phyloP scores from a whole-genome alignment of 148 eudicot species.

The Pouteria glomerata region DNA sequence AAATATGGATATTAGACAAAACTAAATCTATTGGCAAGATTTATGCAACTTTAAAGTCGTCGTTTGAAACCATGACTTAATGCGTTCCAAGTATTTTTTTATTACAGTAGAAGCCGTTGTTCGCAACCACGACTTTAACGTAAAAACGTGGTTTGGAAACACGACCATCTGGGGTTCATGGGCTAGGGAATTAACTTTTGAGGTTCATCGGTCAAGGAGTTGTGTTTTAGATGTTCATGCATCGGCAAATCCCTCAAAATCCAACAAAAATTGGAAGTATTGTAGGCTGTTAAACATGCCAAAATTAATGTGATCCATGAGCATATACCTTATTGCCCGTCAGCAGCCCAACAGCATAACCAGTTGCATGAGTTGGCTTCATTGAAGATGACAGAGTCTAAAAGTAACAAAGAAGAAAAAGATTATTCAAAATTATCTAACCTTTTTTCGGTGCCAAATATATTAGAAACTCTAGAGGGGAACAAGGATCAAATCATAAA shows the following conservation, averaged over 20 bases:
- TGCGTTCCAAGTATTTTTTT: too few relatives aligned
- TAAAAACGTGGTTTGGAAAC: too few relatives aligned
- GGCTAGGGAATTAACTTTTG: too few relatives aligned
- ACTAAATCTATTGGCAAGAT: too few relatives aligned
- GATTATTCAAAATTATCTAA: neutral
- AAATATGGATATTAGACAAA: neutral
- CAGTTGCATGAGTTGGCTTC: conserved; percentile 33
- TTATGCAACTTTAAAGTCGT: too few relatives aligned
- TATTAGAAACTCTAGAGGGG: neutral
- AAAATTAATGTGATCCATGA: neutral
- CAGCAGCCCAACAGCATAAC: conserved; percentile 72
- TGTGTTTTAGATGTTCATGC: too few relatives aligned
- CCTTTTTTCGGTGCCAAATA: neutral
- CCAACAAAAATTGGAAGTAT: neutral
- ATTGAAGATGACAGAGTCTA: conserved; percentile 59
- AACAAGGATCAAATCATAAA: neutral
- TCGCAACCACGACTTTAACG: neutral
- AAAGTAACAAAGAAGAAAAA: neutral
- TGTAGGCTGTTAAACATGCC: neutral
- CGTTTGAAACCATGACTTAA: too few relatives aligned
- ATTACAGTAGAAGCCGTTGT: too few relatives aligned
- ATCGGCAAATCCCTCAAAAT: neutral
- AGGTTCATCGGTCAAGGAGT: too few relatives aligned
- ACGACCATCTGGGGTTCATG: too few relatives aligned
- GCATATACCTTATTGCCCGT: conserved; percentile 58